phyloP scores from a whole-genome alignment of 129 eudicot genomes.

The Chrysanthemum makinoi region DNA sequence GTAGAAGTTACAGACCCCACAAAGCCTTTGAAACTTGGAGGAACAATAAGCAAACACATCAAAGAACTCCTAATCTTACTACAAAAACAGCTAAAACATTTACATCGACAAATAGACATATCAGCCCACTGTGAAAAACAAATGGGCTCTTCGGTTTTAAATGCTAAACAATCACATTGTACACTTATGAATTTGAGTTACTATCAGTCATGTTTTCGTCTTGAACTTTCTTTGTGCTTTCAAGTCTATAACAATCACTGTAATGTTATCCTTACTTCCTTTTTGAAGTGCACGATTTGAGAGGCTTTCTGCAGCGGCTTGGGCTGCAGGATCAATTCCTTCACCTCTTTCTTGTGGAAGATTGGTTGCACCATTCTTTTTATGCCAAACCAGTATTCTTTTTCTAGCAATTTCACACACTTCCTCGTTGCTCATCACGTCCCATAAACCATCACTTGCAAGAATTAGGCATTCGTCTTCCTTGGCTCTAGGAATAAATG shows the following conservation, averaged over 20 bases:
- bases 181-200: constrained; percentile 29
- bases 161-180: constrained; percentile 25
- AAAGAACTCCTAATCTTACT: constrained; percentile 35
- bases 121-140: constrained; percentile 43
- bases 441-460: constrained; percentile 90
- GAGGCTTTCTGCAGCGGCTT: constrained; percentile 76
- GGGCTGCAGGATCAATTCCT: constrained; percentile 75
- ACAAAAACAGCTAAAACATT: constrained; percentile 41
- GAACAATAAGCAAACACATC: constrained; percentile 27
- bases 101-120: constrained; percentile 32
- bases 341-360: constrained; percentile 55
- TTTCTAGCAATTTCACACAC: constrained; percentile 74
- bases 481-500: constrained; percentile 61
- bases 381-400: constrained; percentile 75
- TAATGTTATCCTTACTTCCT: constrained; percentile 86
- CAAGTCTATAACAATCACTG: constrained; percentile 73
- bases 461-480: constrained; percentile 79
- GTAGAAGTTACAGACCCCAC: constrained; percentile 32
- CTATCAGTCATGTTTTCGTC: constrained; percentile 41
- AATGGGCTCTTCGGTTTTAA: constrained; percentile 31
- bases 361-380: constrained; percentile 49
- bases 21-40: constrained; percentile 46
- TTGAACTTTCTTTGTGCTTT: constrained; percentile 74
- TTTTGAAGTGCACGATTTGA: constrained; percentile 75
- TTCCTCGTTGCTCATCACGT: constrained; percentile 82